Percentiles rank a stretch among this genome's conserved stretches.
Evolutionary conservation across 768 basidiomycete genomes (phyloP).

Genomic region (Rhodosporidiobolus odoratus): DNA sequence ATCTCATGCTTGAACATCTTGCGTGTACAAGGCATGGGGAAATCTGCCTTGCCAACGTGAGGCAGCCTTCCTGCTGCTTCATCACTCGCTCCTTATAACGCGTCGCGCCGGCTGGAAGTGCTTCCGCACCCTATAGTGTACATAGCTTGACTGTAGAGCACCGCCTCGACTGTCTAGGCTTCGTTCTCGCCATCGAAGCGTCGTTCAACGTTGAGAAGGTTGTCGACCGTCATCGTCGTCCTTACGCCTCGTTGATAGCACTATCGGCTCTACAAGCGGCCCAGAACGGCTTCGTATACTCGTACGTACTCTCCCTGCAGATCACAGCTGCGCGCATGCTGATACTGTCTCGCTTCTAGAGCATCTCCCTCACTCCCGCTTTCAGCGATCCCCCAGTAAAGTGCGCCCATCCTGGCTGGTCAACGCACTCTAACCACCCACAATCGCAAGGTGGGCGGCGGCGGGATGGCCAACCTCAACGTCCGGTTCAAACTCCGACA

Average conservation of each 20-base stretch:
- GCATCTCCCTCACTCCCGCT: not conserved
- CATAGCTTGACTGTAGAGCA: too few relatives aligned
- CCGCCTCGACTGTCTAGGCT: too few relatives aligned
- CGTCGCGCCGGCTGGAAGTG: too few relatives aligned
- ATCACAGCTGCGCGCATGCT: not conserved
- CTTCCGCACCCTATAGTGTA: too few relatives aligned
- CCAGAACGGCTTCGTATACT: too few relatives aligned
- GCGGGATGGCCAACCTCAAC: not conserved
- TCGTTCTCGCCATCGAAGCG: too few relatives aligned
- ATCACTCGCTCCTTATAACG: not conserved
- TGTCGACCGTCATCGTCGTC: too few relatives aligned
- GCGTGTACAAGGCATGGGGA: too few relatives aligned
- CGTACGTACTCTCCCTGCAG: not conserved
- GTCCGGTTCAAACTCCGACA: conserved; percentile 22
- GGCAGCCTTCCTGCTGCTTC: not conserved
- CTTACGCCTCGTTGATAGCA: too few relatives aligned
- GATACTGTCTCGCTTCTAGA: not conserved
- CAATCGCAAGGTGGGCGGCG: not conserved
- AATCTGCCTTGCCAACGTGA: too few relatives aligned
- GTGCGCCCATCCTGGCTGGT: not conserved
- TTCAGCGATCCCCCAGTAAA: not conserved
- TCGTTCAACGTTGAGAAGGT: too few relatives aligned
- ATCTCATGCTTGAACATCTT: not conserved
- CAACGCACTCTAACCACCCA: not conserved
- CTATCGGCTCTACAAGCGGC: too few relatives aligned